Evolutionary conservation across 169 alveolate species (phyloP), one percentile per base, ranked within the genome.

Genomic region (Plasmodium gaboni): DNA sequence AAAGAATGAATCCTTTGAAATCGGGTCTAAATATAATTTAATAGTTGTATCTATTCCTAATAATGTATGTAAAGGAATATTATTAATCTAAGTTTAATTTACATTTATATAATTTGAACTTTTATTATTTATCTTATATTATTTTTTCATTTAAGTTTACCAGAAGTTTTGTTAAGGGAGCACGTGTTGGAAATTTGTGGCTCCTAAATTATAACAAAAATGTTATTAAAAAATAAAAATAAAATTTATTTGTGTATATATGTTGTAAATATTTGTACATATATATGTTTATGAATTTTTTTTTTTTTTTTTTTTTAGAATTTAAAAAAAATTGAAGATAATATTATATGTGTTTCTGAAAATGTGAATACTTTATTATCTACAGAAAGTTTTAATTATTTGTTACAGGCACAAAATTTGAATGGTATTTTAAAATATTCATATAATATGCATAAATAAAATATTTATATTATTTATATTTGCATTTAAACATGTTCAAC

Each of bases 1-100:
- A 42, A 80, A 22, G 50, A 80, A 48, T 24, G 85, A 80, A 48
- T 13, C 22, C n/a, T 80, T 80, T 80, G 90, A 80, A 80, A 80
- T 55, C 67, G 90, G 90, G 50, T 17, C 57, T 48, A 80, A 80
- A 38, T 80, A 80, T 59, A 80, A 68, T 57, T 80, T 80, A 63
- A 80, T 80, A 19, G 83, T 80, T 80, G 90, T 80, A 22, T 53
- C 90, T 32, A 80, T 80, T 38, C 90, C 90, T 55, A 69, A 80
- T 48, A 42, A 80, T 22, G 90, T 55, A n/a, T 12, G 22, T n/a
- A 1, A 55, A 55, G 8, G 17, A 55, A 55, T 80, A 50, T 9
- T 28, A 15, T 73, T 5, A 38, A 73, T 19, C 32, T 17, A 38
- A 4, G 22, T 59, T 46, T 12, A 32, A n/a, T 59, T 46, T 50